Conservation (phyloP, 805 yeast genomes). For the Candida parachauliodes region DNA sequence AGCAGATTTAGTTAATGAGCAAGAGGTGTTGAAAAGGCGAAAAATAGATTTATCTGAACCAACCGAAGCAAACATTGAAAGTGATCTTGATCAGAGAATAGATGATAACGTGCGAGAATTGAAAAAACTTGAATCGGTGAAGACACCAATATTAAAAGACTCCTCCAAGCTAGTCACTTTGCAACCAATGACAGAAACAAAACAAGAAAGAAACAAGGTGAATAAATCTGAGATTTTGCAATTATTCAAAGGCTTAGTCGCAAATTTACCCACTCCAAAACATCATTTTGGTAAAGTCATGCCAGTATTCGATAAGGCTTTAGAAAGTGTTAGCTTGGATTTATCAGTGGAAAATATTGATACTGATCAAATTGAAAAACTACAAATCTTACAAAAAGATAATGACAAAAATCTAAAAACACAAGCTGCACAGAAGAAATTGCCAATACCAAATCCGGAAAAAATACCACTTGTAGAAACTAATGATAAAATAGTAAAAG, state of each 20-base stretch:
- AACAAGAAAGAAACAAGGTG: neutral
- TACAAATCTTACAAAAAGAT: conserved; percentile 20
- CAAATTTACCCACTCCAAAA: conserved; percentile 37
- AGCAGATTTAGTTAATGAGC: conserved; percentile 18
- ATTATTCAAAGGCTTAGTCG: conserved; percentile 14
- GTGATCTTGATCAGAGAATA: conserved; percentile 32
- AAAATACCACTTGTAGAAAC: neutral
- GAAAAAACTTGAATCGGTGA: neutral
- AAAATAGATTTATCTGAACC: conserved; percentile 27
- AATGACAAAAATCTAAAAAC: conserved; percentile 38
- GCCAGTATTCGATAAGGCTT: conserved; percentile 26
- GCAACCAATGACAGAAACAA: neutral
- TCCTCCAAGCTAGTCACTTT: neutral
- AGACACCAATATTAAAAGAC: neutral
- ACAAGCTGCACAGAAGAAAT: conserved; percentile 42
- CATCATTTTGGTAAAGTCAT: conserved; percentile 29
- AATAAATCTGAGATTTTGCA: conserved; percentile 10
- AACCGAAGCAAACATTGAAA: conserved; percentile 6
- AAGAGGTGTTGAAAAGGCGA: conserved; percentile 20
- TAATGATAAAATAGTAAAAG: conserved; percentile 12
- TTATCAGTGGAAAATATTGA: conserved; percentile 18
- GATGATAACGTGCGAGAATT: conserved; percentile 5
- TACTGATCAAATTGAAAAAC: conserved; percentile 20
- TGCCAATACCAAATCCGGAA: conserved; percentile 38
- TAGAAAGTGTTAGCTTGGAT: conserved; percentile 15